Percentiles rank a stretch among this genome's conserved stretches.
phyloP scores from a whole-genome alignment of 1,139 yeast genomes.

The Candida gigantensis region DNA sequence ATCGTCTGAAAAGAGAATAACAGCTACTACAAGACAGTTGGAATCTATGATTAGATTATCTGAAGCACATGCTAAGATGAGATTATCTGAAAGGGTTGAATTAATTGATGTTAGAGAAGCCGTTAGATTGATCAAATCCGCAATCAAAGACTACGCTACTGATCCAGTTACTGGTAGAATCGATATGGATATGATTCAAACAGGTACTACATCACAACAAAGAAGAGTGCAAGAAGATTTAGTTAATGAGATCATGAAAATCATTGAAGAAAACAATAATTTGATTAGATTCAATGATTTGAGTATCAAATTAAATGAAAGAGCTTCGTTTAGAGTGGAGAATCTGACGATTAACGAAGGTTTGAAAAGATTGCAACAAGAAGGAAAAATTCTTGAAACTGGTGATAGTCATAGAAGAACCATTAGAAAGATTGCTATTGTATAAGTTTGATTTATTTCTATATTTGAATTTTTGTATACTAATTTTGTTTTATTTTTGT shows the following conservation, averaged over 20 bases:
- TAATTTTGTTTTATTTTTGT: background rate
- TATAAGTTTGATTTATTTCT: slow-evolving; percentile 1
- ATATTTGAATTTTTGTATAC: background rate
- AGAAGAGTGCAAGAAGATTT: slow-evolving; percentile 77
- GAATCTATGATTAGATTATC: slow-evolving; percentile 93
- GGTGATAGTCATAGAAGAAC: slow-evolving; percentile 77
- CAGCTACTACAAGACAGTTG: slow-evolving; percentile 96
- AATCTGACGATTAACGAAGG: slow-evolving; percentile 69
- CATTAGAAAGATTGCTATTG: slow-evolving; percentile 50
- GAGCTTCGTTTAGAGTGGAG: slow-evolving; percentile 68
- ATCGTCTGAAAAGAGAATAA: slow-evolving; percentile 83
- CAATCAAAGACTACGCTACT: slow-evolving; percentile 96
- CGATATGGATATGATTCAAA: slow-evolving; percentile 96
- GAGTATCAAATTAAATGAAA: slow-evolving; percentile 65
- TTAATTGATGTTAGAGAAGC: slow-evolving; percentile 90
- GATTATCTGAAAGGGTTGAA: slow-evolving; percentile 70
- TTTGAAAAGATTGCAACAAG: slow-evolving; percentile 69
- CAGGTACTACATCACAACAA: slow-evolving; percentile 91
- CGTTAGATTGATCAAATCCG: slow-evolving; percentile 86
- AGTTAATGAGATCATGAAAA: slow-evolving; percentile 55
- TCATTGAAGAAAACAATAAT: slow-evolving; percentile 44
- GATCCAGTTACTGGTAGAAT: slow-evolving; percentile 96
- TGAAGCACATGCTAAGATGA: slow-evolving; percentile 98
- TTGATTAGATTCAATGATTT: slow-evolving; percentile 64
- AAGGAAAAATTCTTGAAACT: slow-evolving; percentile 67